Evolutionary conservation across 805 yeast species (phyloP).

Genomic region (Saturnispora dispora): DNA sequence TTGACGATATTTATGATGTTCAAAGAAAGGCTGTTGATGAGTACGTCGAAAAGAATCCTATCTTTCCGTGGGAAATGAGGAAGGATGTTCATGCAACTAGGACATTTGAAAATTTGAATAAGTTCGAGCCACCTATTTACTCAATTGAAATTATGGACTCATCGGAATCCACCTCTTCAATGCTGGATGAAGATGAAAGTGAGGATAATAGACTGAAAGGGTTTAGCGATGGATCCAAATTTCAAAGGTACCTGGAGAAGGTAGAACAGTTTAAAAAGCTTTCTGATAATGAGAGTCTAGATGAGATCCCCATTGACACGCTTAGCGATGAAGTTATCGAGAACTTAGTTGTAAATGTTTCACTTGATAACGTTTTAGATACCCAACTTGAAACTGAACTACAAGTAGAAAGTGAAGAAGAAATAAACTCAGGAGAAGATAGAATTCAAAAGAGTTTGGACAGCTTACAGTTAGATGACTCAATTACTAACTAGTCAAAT

Average conservation of each 20-base stretch:
- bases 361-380: background rate
- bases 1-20: background rate
- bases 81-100: slow-evolving; percentile 11
- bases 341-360: background rate
- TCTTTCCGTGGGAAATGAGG: slow-evolving; percentile 31
- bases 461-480: background rate
- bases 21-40: slow-evolving; percentile 11
- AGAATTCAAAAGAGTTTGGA: slow-evolving; percentile 2
- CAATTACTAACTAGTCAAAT: background rate
- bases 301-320: background rate
- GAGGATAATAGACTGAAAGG: slow-evolving; percentile 12
- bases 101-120: slow-evolving; percentile 14
- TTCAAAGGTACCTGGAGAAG: slow-evolving; percentile 14
- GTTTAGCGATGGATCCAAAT: slow-evolving; percentile 16
- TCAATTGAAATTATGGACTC: slow-evolving; percentile 11
- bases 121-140: slow-evolving; percentile 13
- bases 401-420: background rate
- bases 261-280: slow-evolving; percentile 6
- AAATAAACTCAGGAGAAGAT: background rate
- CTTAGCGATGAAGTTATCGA: slow-evolving; percentile 1
- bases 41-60: slow-evolving; percentile 24
- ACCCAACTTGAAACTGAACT: slow-evolving; percentile 1
- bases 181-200: background rate
- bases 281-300: background rate
- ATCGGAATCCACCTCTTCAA: background rate